A percentile compares a stretch with the other conserved stretches of the same genome.
Evolutionary conservation across 2,329 filamentous ascomycete genomes (phyloP).

Genomic region (Xylaria sp.): DNA sequence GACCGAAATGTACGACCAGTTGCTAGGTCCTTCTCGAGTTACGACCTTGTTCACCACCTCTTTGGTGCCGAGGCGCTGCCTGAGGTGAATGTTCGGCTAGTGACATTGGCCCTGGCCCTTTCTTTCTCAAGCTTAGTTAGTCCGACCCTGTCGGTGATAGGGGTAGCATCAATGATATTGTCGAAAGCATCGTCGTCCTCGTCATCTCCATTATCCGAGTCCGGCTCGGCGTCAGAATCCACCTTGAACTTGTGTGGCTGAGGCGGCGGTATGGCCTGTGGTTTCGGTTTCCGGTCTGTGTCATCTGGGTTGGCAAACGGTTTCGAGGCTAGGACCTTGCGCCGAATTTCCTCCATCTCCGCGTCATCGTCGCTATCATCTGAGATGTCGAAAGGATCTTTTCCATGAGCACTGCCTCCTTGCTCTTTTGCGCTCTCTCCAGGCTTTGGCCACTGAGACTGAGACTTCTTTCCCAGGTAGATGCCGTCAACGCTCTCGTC

Average conservation of each 20-base stretch:
- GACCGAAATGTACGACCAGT: neutral
- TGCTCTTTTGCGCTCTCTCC: conserved; percentile 38
- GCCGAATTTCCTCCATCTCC: conserved; percentile 89
- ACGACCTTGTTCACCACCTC: conserved; percentile 43
- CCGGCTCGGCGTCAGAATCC: conserved; percentile 70
- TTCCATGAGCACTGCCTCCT: conserved; percentile 50
- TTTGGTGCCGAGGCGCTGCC: conserved; percentile 52
- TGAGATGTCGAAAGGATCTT: conserved; percentile 75
- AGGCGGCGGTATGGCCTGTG: conserved; percentile 64
- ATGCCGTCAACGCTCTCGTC: conserved; percentile 56
- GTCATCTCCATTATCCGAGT: conserved; percentile 64
- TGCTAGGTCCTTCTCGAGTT: conserved; percentile 6
- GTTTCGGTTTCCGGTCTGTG: conserved; percentile 55
- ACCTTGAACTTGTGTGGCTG: conserved; percentile 52
- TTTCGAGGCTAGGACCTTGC: conserved; percentile 88
- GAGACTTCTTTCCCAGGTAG: conserved; percentile 59
- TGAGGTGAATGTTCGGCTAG: conserved; percentile 56
- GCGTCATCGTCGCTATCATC: conserved; percentile 73
- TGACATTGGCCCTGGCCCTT: conserved; percentile 49
- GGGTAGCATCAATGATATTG: conserved; percentile 88
- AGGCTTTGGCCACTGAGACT: conserved; percentile 38
- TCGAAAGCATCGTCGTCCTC: conserved; percentile 79
- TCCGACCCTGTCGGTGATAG: conserved; percentile 83
- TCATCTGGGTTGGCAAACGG: conserved; percentile 70
- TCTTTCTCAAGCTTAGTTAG: conserved; percentile 60